phyloP scores from a whole-genome alignment of 208 protist species.

The Acanthamoeba sp. region DNA sequence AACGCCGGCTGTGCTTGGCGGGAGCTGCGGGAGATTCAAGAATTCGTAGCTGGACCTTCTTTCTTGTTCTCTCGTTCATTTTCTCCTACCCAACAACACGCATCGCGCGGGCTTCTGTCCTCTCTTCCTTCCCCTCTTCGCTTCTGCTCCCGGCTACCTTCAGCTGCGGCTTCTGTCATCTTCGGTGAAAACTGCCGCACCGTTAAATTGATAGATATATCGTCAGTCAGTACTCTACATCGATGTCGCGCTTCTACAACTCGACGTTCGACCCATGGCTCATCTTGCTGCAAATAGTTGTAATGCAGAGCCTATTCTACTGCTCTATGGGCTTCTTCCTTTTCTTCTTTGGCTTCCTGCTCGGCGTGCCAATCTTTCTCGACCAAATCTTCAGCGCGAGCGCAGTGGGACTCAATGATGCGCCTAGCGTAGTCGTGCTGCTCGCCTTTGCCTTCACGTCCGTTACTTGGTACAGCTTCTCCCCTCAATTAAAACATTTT shows the following conservation, averaged over 20 bases:
- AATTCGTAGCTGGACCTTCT: no score
- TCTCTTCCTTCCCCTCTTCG: not conserved
- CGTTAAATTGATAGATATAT: no score
- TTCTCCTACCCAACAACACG: no score
- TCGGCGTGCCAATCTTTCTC: slow-evolving; percentile 47
- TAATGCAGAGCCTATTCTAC: slow-evolving; percentile 68
- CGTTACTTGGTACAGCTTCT: not conserved
- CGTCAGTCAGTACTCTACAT: not conserved
- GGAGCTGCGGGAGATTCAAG: no score
- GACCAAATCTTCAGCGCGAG: slow-evolving; percentile 40
- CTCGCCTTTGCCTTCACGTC: slow-evolving; percentile 29
- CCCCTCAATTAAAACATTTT: not conserved
- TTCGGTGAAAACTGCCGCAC: not conserved
- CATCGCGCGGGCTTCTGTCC: no score
- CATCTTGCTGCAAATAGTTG: slow-evolving; percentile 65
- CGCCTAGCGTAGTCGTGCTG: slow-evolving; percentile 23
- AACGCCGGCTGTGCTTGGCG: not conserved
- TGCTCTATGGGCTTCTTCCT: slow-evolving; percentile 43
- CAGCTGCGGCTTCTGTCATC: not conserved
- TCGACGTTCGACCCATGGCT: slow-evolving; percentile 58
- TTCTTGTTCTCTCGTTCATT: no score
- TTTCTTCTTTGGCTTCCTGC: slow-evolving; percentile 54
- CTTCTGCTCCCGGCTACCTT: not conserved
- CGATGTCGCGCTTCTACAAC: slow-evolving; percentile 49
- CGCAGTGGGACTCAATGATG: not conserved